These are phyloP conservation scores for Theileria sp. DNA, from an alignment of 169 alveolate species.

Conservation along the genomic window DNA sequence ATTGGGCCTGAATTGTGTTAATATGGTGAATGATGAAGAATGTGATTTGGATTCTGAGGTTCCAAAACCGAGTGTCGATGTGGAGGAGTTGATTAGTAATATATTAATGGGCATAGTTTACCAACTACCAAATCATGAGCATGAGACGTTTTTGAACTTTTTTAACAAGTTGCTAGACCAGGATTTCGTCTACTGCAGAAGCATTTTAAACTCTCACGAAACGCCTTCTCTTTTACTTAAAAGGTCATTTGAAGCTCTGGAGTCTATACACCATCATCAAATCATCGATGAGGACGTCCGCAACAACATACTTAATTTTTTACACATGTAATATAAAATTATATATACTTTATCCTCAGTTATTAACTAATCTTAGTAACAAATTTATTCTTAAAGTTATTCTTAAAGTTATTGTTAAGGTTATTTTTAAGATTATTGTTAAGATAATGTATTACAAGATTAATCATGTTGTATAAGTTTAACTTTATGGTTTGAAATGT, in stretches of 20 bases:
- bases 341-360: neutral
- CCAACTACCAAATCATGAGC: neutral
- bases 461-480: neutral
- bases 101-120: neutral
- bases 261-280: neutral
- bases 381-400: too few species aligned
- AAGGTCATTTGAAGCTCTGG: conserved; percentile 1
- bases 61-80: neutral
- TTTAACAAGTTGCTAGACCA: conserved; percentile 12
- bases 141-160: neutral
- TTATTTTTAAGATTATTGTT: neutral
- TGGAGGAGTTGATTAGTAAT: neutral
- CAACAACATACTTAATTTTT: conserved; percentile 6
- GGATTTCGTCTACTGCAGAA: conserved; percentile 19
- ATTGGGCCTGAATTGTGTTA: neutral
- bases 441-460: neutral
- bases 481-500: neutral
- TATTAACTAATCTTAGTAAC: too few species aligned
- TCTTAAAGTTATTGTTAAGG: too few species aligned
- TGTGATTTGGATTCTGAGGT: neutral
- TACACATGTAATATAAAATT: neutral
- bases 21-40: neutral
- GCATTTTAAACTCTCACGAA: conserved; percentile 13
- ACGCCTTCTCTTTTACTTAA: conserved; percentile 13
- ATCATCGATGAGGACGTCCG: neutral